Evolutionary conservation across 305 asterid genomes (phyloP), one percentile per base, ranked within the genome.

Genomic region (Caryopteris hybrid): DNA sequence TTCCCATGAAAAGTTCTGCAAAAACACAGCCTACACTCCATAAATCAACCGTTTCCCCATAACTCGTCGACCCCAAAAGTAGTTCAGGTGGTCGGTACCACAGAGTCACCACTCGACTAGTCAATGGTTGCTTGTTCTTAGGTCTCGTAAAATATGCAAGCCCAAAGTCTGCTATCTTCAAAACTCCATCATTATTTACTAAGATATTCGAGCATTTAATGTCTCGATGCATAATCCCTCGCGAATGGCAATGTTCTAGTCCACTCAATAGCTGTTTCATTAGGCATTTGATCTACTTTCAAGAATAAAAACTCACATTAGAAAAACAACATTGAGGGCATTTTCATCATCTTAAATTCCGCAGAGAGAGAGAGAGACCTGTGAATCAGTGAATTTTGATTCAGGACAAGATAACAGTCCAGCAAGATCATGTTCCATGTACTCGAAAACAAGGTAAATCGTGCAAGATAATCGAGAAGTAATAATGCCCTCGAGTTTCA

Each of bases 51-150:
- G 86, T 78, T 25, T 77, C 84, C 20, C 81, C 86, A 54, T 92
- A 92, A 68, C 64, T 80, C 3, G 95, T 90, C 7, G 97, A 84
- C n/a, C 98, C 98, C 67, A 92, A 52, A 25, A 92, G 80, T 45
- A 92, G 95, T 52, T 92, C 98, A 23, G 98, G 96, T 2, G 98
- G 97, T 0, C 95, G 86, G 68, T 92, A 92, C 98, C 98, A 92
- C 14, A 92, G 69, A 17, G 98, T 92, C 54, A 92, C 96, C 61
- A 92, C 98, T 8, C 95, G 95, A 38, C 91, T 92, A 21, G 98
- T 92, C 74, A 92, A 68, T 0, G 87, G 91, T 46, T 83, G 86
- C 74, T 78, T 81, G 78, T 23, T 74, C 78, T 60, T 76, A 0
- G 87, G 84, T 42, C 69, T 74, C 7, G 76, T 21, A 61, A 79